Percentiles rank a stretch among this genome's conserved stretches.
Conservation (phyloP, 2,329 filamentous ascomycete species). For the Shiraia sp. region DNA sequence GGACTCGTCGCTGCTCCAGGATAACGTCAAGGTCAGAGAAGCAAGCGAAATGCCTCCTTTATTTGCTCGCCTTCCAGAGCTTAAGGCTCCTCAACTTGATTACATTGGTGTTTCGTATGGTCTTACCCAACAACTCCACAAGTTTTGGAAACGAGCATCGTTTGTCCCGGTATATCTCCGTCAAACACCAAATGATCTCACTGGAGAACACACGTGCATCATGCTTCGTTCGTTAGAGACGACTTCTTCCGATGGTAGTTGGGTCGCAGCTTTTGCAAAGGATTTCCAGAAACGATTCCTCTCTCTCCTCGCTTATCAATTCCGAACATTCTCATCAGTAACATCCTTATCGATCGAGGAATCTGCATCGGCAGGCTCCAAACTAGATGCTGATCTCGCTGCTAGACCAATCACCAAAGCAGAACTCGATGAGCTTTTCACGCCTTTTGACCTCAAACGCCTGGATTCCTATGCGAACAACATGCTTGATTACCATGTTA, state of each 20-base stretch:
- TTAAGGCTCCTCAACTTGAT: slow-evolving; percentile 78
- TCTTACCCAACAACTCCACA: slow-evolving; percentile 82
- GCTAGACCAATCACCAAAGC: slow-evolving; percentile 67
- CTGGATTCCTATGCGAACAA: slow-evolving; percentile 95
- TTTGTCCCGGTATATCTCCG: slow-evolving; percentile 92
- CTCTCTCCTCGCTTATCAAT: slow-evolving; percentile 87
- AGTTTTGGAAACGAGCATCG: slow-evolving; percentile 90
- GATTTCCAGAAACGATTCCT: slow-evolving; percentile 97
- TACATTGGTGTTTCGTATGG: slow-evolving; percentile 97
- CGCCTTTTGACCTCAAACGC: slow-evolving; percentile 92
- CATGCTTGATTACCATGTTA: slow-evolving; percentile 96
- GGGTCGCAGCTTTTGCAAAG: slow-evolving; percentile 87
- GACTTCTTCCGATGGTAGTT: slow-evolving; percentile 65
- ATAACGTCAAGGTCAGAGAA: slow-evolving; percentile 88
- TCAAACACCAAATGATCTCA: slow-evolving; percentile 94
- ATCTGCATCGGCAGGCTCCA: slow-evolving; percentile 74
- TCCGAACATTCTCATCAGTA: slow-evolving; percentile 77
- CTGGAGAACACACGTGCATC: slow-evolving; percentile 95
- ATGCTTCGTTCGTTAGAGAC: slow-evolving; percentile 81
- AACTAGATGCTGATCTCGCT: slow-evolving; percentile 59
- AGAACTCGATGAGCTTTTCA: slow-evolving; percentile 77
- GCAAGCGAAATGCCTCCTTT: slow-evolving; percentile 90
- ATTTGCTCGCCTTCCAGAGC: slow-evolving; percentile 85
- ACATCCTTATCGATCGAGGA: slow-evolving; percentile 87
- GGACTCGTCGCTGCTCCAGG: slow-evolving; percentile 74